Conservation (phyloP, 1,139 yeast species). For the Sugiyamaella pinicola region DNA sequence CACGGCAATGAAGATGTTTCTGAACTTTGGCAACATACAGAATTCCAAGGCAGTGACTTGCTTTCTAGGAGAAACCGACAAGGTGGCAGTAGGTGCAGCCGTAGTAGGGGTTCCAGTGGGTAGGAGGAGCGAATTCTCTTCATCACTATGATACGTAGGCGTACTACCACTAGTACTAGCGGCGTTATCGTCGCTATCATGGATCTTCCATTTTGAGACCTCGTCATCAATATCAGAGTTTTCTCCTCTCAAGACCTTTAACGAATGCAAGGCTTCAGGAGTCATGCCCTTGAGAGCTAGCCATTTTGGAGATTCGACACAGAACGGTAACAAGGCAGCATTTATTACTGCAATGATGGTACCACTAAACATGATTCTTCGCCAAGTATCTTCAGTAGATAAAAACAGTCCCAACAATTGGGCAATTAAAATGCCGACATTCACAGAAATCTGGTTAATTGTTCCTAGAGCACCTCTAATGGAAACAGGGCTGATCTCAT, state of each 20-base stretch:
- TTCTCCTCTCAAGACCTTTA: conserved; percentile 41
- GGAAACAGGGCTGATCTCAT: conserved; percentile 72
- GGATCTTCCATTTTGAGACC: conserved; percentile 28
- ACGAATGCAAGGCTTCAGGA: conserved; percentile 43
- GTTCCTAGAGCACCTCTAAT: conserved; percentile 80
- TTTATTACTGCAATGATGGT: conserved; percentile 55
- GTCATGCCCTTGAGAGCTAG: conserved; percentile 45
- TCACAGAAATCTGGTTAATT: conserved; percentile 83
- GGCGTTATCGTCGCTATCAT: conserved; percentile 1
- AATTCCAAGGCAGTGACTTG: conserved; percentile 46
- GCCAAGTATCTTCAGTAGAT: conserved; percentile 71
- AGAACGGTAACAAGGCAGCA: conserved; percentile 49
- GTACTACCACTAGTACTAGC: neutral
- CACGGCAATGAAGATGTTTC: conserved; percentile 63
- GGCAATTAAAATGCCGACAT: conserved; percentile 77
- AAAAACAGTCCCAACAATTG: conserved; percentile 71
- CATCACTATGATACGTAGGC: conserved; percentile 2
- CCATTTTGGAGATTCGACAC: conserved; percentile 91
- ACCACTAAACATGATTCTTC: conserved; percentile 65
- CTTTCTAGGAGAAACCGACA: neutral
- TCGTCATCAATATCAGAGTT: conserved; percentile 36
- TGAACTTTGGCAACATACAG: conserved; percentile 53
- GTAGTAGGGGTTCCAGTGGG: conserved; percentile 2
- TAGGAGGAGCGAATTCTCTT: conserved; percentile 12
- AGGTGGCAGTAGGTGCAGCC: conserved; percentile 6